A percentile compares a stretch with the other conserved stretches of the same genome.
These are phyloP conservation scores for Silene noctiflora DNA, from an alignment of 179 eudicot genomes.

Conservation along the genomic window DNA sequence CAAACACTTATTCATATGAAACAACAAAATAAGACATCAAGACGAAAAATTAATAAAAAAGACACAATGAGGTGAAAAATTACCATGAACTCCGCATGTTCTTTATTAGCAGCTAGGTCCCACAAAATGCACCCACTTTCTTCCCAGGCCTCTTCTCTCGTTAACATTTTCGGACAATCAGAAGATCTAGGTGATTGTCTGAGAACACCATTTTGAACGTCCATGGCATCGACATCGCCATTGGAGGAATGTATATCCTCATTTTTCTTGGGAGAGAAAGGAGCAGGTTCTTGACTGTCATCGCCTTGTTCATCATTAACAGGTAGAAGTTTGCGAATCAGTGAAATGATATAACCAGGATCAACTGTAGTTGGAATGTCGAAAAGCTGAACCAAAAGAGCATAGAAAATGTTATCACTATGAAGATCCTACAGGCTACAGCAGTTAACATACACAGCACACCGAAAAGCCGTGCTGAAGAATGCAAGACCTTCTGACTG, in stretches of 20 bases:
- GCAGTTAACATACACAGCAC: slow-evolving; percentile 4
- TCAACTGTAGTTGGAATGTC: slow-evolving; percentile 88
- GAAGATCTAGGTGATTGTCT: slow-evolving; percentile 19
- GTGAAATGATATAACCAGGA: slow-evolving; percentile 84
- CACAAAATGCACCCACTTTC: slow-evolving; percentile 87
- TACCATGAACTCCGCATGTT: slow-evolving; percentile 93
- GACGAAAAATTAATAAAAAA: no score
- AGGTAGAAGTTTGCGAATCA: slow-evolving; percentile 85
- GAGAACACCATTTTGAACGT: slow-evolving; percentile 29
- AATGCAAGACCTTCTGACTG: not conserved
- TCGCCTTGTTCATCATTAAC: slow-evolving; percentile 31
- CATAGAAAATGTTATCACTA: not conserved
- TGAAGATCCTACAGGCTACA: slow-evolving; percentile 11
- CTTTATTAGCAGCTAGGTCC: slow-evolving; percentile 87
- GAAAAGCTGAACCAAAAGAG: slow-evolving; percentile 54
- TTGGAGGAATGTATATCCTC: slow-evolving; percentile 21
- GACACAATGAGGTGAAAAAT: not conserved
- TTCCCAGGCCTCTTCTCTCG: slow-evolving; percentile 70
- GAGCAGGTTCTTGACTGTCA: slow-evolving; percentile 27
- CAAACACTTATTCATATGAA: not conserved
- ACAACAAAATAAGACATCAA: not conserved
- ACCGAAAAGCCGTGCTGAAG: not conserved
- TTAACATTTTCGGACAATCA: slow-evolving; percentile 28
- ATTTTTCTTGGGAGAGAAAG: slow-evolving; percentile 23
- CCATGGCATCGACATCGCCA: slow-evolving; percentile 40